Base-by-base conservation (phyloP, 2,329 filamentous ascomycete species). In the Clonostachys rhizophaga region DNA sequence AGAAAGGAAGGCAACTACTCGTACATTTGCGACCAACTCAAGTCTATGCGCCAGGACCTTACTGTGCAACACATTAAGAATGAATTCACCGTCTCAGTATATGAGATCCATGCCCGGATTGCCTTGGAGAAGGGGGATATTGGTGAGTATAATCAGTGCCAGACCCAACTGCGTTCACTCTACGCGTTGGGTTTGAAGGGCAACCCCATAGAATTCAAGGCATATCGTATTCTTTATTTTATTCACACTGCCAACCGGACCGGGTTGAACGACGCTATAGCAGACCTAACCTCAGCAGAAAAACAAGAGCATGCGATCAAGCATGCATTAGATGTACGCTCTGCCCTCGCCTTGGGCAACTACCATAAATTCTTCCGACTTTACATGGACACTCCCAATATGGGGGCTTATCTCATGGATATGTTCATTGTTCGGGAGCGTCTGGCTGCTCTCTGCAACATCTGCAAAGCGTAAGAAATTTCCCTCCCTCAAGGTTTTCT, bases 81-180 rank as follows among this genome's bases (percentile, higher is more conserved):
- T 68, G 89, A 95, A 46, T 97, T 99, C 65, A 97, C 94, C 24
- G 91, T 97, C 54, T 87, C 81, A 52, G 94, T 96, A 43, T 99
- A 99, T 70, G 94, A 99, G 72, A 95, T 92, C 52, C 94, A 99
- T 71, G 94, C 92, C 54, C 86, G 94, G 51, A 97, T 99, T 71
- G 94, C 94, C 56, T 78, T 99, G 69, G 92, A 99, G 71, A 96
- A 95, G 80, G 91, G 89, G 72, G 94, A 99, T 77, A 83, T 97
- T 76, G 92, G 94, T 99, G 94, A 99, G 94, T 99, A 99, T 94
- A 99, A 99, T 76, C 94, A 99, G 80, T 99, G 94, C 71, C 94
- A 99, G 76, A 97, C 94, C 61, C 94, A 99, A 74, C 78, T 99
- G 64, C 89, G 90, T 69, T 90, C 87, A 55, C 76, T 99, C 61